Base-by-base conservation (phyloP, 106 monocot genomes). In the Acorus gramineus region DNA sequence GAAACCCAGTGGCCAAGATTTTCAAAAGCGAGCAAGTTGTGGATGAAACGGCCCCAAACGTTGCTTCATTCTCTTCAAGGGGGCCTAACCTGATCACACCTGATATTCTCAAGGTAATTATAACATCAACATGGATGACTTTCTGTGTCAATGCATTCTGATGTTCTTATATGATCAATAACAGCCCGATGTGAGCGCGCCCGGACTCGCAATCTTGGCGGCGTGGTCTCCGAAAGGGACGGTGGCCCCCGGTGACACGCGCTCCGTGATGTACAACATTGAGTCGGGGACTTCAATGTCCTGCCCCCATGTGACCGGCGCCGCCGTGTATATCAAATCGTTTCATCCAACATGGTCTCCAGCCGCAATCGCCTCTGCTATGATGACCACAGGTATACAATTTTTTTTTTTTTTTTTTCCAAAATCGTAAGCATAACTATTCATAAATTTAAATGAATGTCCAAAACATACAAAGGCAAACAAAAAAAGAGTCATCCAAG, bases 31-130 rank as follows among this genome's bases (percentile, higher is more conserved):
- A 72, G 28, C 43, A 3, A 7, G 28, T 68, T 52, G 50, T 42
- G 43, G 78, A 78, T 61, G 52, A 45, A 2, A 42, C 52, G 5
- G 77, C 77, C 11, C 71, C 71, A 3, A 66, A 42, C 4, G 66
- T 62, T n/a, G 66, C 46, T 44, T 68, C 62, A 2, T 78, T 72
- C 63, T 78, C 77, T 2, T 77, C 77, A 3, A 60, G 77, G 55
- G 77, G 77, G 47, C 77, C 77, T 50, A 71, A 77, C 49, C 77
- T 62, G 4, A 46, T 67, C 42, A 77, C 71, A 1, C 3, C 3
- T 9, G 57, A 77, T 14, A 53, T 77, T 66, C 71, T 77, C 13
- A 77, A 77, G 47, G 77, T 77, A 66, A 10, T 3, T 42, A 65
- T 44, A 1, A 53, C 1, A 10, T 9, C 28, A 43, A 28, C 28